Evolutionary conservation across 495 filamentous ascomycete genomes (phyloP), one percentile per base, ranked within the genome.

Genomic region (Hypoxylon lienhwacheense): DNA sequence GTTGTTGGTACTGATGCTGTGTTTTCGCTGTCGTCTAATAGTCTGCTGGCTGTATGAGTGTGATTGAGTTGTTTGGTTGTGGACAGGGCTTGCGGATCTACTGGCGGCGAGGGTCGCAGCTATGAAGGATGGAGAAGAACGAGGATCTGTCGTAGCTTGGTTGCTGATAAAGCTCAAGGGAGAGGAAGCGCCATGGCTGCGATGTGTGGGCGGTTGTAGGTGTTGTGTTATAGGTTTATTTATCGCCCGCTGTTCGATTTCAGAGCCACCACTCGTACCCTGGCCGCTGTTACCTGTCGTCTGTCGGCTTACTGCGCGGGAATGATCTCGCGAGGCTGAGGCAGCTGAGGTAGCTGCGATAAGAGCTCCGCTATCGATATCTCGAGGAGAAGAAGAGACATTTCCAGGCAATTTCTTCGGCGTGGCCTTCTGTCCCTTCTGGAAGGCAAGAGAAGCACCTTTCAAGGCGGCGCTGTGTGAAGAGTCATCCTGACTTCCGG

Each of bases 21-120:
- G 45, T 44, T 69, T 59, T 40, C 62, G 64, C 21, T 45, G 43
- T 42, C 35, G 44, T 29, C 28, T 56, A 4, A 33, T 24, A 10
- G 35, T 6, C 14, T 59, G 47, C 7, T 55, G 47, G 11, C 34
- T 8, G 19, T 59, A 25, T 3, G 26, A 14, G 14, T 59, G 37
- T 5, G 46, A 48, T 21, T 66, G 57, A 15, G 53, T 40, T n/a
- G 66, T 57, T 5, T 54, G 41, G 21, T 70, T 67, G n/a, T 70
- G 70, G 45, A 54, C 72, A 0, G 73, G 70, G 37, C 72, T 71
- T 4, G 64, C 66, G 3, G 75, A 76, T 61, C 79, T 72, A 51
- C 77, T 80, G n/a, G 74, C 77, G 10, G 80, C 81, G 16, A 81
- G 66, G 5, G 74, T 79, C 3, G 81, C 80, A 6, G 81, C 81